Conservation (phyloP, 345 rosid species). For the Heritiera fomes region DNA sequence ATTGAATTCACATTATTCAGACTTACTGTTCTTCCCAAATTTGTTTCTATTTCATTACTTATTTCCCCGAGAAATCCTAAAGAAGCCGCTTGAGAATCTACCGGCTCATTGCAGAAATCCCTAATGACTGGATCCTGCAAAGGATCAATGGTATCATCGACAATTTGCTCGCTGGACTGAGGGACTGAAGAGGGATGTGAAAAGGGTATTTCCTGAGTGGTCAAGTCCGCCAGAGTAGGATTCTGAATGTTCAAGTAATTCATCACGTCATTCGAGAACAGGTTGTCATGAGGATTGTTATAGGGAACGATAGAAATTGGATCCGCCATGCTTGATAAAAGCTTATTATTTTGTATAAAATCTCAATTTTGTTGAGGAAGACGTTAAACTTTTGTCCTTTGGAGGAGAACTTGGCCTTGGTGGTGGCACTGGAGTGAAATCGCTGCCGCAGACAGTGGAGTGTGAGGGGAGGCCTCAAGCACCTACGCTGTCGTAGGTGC, state of each 20-base stretch:
- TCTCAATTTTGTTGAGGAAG: neutral
- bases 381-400: neutral
- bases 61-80: no score
- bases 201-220: neutral
- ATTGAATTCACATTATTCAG: neutral
- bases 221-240: neutral
- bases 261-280: neutral
- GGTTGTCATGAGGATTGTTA: neutral
- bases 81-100: neutral
- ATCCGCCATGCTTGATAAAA: neutral
- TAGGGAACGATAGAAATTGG: neutral
- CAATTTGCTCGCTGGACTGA: neutral
- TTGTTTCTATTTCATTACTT: neutral
- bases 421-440: slow-evolving; percentile 1
- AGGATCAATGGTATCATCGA: neutral
- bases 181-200: neutral
- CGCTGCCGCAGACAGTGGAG: neutral
- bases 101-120: slow-evolving; percentile 12
- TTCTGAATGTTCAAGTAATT: neutral
- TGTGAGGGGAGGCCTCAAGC: neutral
- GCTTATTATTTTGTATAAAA: neutral
- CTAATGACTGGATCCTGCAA: slow-evolving; percentile 32
- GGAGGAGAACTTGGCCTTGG: neutral
- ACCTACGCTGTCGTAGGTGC: slow-evolving; percentile 26
- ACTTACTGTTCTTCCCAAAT: neutral